Percentiles rank a stretch among this genome's conserved stretches.
These are phyloP conservation scores for Euphorbia pulcherrima DNA, from an alignment of 345 rosid genomes.

Conservation along the genomic window DNA sequence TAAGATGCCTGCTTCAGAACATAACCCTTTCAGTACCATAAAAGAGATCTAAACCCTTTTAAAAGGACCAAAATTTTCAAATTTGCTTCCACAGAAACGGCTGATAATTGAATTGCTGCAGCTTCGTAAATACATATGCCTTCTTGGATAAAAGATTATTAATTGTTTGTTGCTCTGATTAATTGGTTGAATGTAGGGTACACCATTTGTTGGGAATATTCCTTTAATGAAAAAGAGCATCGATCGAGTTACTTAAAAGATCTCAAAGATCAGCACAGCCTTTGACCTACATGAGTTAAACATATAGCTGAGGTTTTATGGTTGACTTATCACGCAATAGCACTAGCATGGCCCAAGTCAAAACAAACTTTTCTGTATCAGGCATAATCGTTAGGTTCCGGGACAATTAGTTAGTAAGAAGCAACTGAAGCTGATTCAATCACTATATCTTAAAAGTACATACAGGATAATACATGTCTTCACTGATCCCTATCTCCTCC, in stretches of 20 bases:
- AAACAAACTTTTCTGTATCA: background rate
- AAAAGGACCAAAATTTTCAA: no score
- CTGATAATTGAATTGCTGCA: conserved; percentile 10
- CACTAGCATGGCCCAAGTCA: background rate
- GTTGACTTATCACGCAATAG: background rate
- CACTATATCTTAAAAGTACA: conserved; percentile 48
- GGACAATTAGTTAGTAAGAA: background rate
- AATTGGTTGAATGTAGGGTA: background rate
- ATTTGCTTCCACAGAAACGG: background rate
- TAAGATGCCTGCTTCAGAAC: conserved; percentile 1
- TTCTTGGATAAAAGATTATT: background rate
- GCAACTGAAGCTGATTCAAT: background rate
- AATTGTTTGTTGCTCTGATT: background rate
- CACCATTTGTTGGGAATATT: background rate
- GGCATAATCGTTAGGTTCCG: background rate
- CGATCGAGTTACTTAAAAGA: background rate
- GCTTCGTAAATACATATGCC: background rate
- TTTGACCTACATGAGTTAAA: background rate
- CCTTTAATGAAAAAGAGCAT: background rate
- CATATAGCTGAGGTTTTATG: background rate
- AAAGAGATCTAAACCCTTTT: no score
- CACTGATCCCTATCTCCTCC: conserved; percentile 72
- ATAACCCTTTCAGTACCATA: background rate
- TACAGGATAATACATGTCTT: conserved; percentile 99
- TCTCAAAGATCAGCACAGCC: background rate